Percentiles rank a stretch among this genome's conserved stretches.
phyloP scores from a whole-genome alignment of 2,329 filamentous ascomycete species.

The Fonsecaea nubica region DNA sequence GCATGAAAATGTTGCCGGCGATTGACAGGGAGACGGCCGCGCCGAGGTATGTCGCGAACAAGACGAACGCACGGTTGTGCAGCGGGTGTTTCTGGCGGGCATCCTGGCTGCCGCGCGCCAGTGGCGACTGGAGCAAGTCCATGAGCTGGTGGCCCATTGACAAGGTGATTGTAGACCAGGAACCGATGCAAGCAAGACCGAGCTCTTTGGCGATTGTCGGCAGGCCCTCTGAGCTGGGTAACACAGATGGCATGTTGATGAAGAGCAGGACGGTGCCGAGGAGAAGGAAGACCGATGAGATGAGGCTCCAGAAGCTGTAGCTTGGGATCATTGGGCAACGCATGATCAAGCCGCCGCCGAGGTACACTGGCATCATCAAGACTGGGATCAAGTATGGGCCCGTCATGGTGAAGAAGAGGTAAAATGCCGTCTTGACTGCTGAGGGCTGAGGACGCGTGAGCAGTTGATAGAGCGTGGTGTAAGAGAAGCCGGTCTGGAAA shows the following conservation, averaged over 20 bases:
- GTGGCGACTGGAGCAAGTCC: slow-evolving; percentile 25
- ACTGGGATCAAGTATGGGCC: slow-evolving; percentile 28
- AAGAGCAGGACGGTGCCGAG: slow-evolving; percentile 24
- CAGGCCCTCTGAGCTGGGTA: slow-evolving; percentile 7
- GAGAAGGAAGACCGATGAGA: slow-evolving; percentile 29
- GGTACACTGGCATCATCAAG: slow-evolving; percentile 25
- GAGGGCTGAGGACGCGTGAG: slow-evolving; percentile 24
- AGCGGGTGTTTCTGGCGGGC: slow-evolving; percentile 24
- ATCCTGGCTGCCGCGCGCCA: not conserved
- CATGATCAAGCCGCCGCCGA: slow-evolving; percentile 30
- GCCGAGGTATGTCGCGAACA: slow-evolving; percentile 30
- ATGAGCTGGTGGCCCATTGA: slow-evolving; percentile 30
- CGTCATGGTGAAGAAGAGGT: slow-evolving; percentile 29
- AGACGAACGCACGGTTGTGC: slow-evolving; percentile 32
- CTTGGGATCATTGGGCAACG: slow-evolving; percentile 23
- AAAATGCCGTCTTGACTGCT: slow-evolving; percentile 24
- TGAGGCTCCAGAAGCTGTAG: slow-evolving; percentile 29
- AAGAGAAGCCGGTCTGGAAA: slow-evolving; percentile 27
- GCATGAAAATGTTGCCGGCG: slow-evolving; percentile 33
- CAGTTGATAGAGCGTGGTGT: slow-evolving; percentile 31
- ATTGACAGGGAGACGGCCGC: slow-evolving; percentile 26
- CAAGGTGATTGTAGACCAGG: slow-evolving; percentile 30
- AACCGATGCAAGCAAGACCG: slow-evolving; percentile 31
- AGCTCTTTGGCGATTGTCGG: slow-evolving; percentile 27
- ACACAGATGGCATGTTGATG: slow-evolving; percentile 23